Evolutionary conservation across 108 stramenopile genomes (phyloP).

Genomic region (Nitzschia palea): DNA sequence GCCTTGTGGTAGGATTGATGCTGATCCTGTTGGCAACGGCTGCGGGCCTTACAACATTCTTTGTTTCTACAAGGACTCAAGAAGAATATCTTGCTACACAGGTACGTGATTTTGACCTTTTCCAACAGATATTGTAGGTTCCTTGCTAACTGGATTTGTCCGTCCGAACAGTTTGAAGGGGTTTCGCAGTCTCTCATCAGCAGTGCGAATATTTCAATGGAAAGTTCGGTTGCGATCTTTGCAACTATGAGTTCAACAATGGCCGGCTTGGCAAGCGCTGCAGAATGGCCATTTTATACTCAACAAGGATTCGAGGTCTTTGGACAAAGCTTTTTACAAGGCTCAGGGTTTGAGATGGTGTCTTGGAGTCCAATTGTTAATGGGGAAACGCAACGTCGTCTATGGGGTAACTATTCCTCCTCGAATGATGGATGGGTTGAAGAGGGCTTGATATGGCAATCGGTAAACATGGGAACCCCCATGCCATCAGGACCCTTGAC

Average conservation of each 20-base stretch:
- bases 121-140: no score
- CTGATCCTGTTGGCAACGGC: not conserved
- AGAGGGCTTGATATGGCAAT: not conserved
- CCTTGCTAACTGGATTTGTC: not conserved
- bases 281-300: conserved; percentile 1
- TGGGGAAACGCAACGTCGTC: not conserved
- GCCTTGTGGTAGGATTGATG: not conserved
- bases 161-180: not conserved
- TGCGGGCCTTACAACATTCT: not conserved
- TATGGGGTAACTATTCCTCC: conserved; percentile 7
- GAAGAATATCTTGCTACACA: not conserved
- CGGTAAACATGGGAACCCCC: not conserved
- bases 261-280: not conserved
- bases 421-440: not conserved
- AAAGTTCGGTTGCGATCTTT: not conserved
- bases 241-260: conserved; percentile 3
- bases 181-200: not conserved
- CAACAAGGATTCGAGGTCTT: not conserved
- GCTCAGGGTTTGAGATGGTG: not conserved
- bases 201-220: not conserved
- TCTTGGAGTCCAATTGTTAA: conserved; percentile 13
- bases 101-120: not conserved
- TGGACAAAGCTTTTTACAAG: not conserved
- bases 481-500: not conserved
- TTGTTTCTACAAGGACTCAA: not conserved